phyloP scores from a whole-genome alignment of 148 eudicot genomes.

The Euryodendron excelsum region DNA sequence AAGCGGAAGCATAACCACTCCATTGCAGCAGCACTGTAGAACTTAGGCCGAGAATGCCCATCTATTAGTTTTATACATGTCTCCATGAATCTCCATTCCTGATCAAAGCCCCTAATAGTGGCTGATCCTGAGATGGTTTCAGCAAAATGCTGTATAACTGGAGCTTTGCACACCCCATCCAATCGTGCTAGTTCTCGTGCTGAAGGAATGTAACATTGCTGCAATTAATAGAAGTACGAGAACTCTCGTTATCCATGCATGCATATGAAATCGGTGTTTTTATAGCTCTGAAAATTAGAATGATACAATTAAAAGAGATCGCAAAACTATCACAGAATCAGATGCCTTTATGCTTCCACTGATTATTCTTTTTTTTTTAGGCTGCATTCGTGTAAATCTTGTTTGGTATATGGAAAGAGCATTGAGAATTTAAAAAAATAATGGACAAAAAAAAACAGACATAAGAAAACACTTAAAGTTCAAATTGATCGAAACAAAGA shows the following conservation, averaged over 20 bases:
- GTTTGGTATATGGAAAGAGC: too few species aligned
- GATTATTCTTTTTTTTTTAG: too few species aligned
- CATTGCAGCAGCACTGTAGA: conserved; percentile 42
- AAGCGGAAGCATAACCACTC: conserved; percentile 59
- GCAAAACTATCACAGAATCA: not conserved
- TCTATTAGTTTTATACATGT: conserved; percentile 36
- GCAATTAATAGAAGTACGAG: not conserved
- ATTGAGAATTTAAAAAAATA: too few species aligned
- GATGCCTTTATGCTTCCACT: not conserved
- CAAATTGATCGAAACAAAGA: too few species aligned
- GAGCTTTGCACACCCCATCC: conserved; percentile 55
- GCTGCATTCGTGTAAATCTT: too few species aligned
- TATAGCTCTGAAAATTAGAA: not conserved
- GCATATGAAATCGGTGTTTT: not conserved
- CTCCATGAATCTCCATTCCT: conserved; percentile 39
- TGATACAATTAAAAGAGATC: not conserved
- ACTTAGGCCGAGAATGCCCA: conserved; percentile 39
- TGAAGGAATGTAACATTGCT: conserved; percentile 58
- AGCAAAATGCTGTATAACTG: conserved; percentile 57
- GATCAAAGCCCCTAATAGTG: conserved; percentile 58
- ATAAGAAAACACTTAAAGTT: too few species aligned
- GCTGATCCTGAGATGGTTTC: conserved; percentile 61
- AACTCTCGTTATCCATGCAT: not conserved
- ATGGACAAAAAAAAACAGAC: too few species aligned
- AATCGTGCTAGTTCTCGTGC: conserved; percentile 62